phyloP scores from a whole-genome alignment of 768 basidiomycete genomes.

The Daedalea quercina region DNA sequence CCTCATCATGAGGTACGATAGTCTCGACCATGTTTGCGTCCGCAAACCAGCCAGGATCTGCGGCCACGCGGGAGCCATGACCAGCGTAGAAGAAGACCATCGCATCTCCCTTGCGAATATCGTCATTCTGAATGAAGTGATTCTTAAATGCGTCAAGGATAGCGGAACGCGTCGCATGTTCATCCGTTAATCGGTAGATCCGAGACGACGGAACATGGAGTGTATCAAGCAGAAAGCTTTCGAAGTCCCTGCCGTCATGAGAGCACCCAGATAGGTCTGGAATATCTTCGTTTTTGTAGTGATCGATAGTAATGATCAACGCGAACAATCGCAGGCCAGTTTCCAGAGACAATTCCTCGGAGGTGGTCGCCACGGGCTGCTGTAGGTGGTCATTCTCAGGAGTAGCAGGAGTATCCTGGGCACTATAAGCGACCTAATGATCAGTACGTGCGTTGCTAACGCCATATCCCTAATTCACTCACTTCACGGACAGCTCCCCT shows the following conservation, averaged over 20 bases:
- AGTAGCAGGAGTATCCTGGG: too few relatives aligned
- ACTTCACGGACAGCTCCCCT: too few relatives aligned
- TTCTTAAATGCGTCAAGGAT: slow-evolving; percentile 2
- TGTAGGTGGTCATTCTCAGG: too few relatives aligned
- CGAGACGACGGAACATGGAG: background rate
- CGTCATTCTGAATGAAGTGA: slow-evolving; percentile 2
- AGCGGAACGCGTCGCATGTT: background rate
- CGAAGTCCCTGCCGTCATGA: background rate
- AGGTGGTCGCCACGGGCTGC: too few relatives aligned
- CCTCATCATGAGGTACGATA: slow-evolving; percentile 6
- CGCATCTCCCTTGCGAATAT: slow-evolving; percentile 4
- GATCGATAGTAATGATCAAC: background rate
- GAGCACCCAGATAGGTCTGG: background rate
- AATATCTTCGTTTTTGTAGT: background rate
- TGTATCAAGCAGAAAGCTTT: background rate
- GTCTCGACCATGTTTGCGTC: slow-evolving; percentile 1
- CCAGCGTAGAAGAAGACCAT: slow-evolving; percentile 5
- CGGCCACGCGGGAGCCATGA: slow-evolving; percentile 1
- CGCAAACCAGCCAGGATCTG: background rate
- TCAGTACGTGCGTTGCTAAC: too few relatives aligned
- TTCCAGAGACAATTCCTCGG: too few relatives aligned
- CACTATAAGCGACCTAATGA: too few relatives aligned
- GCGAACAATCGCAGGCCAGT: background rate
- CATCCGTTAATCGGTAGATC: background rate
- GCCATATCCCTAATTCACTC: too few relatives aligned